phyloP scores from a whole-genome alignment of 306 rosid species.

The Quercus agrifolia region DNA sequence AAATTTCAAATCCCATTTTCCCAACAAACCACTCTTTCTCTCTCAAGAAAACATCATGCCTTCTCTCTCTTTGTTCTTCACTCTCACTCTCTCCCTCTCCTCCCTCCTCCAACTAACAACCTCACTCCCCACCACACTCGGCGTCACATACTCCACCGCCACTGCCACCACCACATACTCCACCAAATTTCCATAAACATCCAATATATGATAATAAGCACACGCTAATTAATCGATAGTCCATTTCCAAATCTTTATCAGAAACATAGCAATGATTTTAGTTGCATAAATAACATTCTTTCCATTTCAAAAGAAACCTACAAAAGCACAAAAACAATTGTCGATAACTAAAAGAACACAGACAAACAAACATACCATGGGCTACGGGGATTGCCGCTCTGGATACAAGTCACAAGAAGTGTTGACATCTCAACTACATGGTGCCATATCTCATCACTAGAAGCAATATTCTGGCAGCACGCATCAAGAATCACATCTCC shows the following conservation, averaged over 20 bases:
- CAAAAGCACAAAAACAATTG: not conserved
- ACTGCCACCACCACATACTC: not conserved
- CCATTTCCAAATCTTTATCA: not conserved
- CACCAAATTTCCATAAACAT: not conserved
- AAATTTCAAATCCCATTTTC: no score
- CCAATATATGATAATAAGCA: not conserved
- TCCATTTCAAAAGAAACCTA: slow-evolving; percentile 19
- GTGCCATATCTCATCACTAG: slow-evolving; percentile 79
- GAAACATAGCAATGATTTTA: slow-evolving; percentile 1
- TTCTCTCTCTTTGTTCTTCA: no score
- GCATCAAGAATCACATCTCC: slow-evolving; percentile 90
- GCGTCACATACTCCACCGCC: not conserved
- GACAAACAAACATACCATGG: slow-evolving; percentile 53
- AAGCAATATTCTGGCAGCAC: slow-evolving; percentile 88
- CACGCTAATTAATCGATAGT: not conserved
- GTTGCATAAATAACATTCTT: slow-evolving; percentile 15
- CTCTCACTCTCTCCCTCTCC: no score
- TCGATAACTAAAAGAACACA: slow-evolving; percentile 6
- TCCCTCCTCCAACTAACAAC: no score
- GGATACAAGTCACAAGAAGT: slow-evolving; percentile 57
- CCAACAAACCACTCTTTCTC: no score
- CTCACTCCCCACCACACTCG: no score
- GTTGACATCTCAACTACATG: slow-evolving; percentile 76
- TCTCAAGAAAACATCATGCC: no score
- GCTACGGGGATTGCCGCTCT: slow-evolving; percentile 80